phyloP scores from a whole-genome alignment of 2,329 filamentous ascomycete genomes.

The Fusarium sp. region DNA sequence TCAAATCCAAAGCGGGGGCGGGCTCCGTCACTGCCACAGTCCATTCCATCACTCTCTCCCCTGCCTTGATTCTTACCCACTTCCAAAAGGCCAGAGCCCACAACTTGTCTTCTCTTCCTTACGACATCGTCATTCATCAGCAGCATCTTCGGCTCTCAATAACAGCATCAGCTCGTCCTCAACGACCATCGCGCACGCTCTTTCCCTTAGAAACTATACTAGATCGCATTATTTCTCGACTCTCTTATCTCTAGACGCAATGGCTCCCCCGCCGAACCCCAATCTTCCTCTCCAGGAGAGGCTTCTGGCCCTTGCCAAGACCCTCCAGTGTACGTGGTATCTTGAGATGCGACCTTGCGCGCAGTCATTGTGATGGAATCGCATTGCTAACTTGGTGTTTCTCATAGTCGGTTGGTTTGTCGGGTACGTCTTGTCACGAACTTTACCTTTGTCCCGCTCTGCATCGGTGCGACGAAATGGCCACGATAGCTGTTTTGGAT shows the following conservation, averaged over 20 bases:
- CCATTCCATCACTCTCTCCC: constrained; percentile 24
- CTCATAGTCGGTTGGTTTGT: constrained; percentile 78
- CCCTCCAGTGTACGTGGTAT: constrained; percentile 82
- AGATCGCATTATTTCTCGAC: constrained; percentile 1
- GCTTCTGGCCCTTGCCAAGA: constrained; percentile 81
- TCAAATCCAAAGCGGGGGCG: constrained; percentile 23
- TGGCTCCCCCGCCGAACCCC: constrained; percentile 79
- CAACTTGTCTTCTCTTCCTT: constrained; percentile 27
- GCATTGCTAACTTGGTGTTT: constrained; percentile 37
- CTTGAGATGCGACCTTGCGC: constrained; percentile 12
- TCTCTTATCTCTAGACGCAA: constrained; percentile 37
- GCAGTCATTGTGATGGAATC: constrained; percentile 3
- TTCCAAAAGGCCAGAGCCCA: constrained; percentile 14
- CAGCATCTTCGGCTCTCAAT: constrained; percentile 12
- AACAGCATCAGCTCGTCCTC: not conserved
- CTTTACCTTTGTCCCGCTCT: constrained; percentile 4
- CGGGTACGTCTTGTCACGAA: constrained; percentile 68
- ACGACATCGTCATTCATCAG: constrained; percentile 29
- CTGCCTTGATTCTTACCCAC: constrained; percentile 32
- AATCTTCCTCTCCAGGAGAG: constrained; percentile 77
- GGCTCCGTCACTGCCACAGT: constrained; percentile 34
- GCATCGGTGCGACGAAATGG: constrained; percentile 15
- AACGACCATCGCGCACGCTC: not conserved
- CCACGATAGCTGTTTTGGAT: constrained; percentile 27
- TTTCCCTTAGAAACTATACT: not conserved